Base-by-base conservation (phyloP, 2,329 filamentous ascomycete species). In the Dactylellina leptospora region DNA sequence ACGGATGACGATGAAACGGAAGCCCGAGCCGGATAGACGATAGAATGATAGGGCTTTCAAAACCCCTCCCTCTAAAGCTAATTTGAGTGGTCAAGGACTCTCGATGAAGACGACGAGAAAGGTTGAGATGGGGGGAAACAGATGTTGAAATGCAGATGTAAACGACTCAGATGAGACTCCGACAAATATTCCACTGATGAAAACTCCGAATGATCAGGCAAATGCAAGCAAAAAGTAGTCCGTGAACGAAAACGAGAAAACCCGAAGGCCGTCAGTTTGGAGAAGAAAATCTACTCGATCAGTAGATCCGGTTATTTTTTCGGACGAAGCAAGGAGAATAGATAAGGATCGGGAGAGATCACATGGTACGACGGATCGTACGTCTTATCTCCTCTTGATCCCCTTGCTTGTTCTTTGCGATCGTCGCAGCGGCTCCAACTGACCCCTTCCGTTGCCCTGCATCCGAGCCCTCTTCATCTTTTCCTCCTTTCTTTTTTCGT, bases 391-490 rank as follows among this genome's bases (percentile, higher is more conserved):
- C 16, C 68, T 58, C 38, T 22, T 38, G n/a, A 66, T 70, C 23
- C 55, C 59, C 27, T 70, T 59, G 38, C 53, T 47, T 3, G 58
- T 54, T 27, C 64, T 60, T 45, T 62, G 64, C 10, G 55, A 58
- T 28, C 61, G 56, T 36, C 69, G 47, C 40, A 58, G 27, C 23
- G 69, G 69, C 42, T 73, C 45, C 42, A 73, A 30, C 42, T 58
- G 54, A 40, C 69, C 69, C 38, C 69, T 68, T 23, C 69, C 69
- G 33, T 68, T 73, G 25, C 69, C 69, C 20, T 66, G 60, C 55
- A 73, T 61, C n/a, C 69, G 50, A 23, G 60, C 69, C 18, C 69
- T 47, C 42, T 73, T 73, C 40, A 66, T 66, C 23, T 68, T 73
- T 38, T 73, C 69, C 28, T 66, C 61, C 20, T 68, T 73, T 25